Evolutionary conservation across 2,329 filamentous ascomycete genomes (phyloP).

Genomic region (Trichoderma endophyticum): DNA sequence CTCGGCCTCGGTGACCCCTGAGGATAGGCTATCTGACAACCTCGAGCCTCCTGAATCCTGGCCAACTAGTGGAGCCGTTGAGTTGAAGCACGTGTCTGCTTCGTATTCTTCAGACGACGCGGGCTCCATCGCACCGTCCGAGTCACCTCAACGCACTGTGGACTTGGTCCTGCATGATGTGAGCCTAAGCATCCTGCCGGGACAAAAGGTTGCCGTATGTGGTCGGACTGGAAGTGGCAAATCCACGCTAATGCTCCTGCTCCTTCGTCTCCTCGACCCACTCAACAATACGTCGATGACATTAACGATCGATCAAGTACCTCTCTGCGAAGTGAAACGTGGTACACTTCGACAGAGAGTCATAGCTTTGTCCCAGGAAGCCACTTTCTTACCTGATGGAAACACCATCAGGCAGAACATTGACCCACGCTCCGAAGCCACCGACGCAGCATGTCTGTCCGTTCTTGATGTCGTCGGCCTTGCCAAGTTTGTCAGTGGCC

Average conservation of each 20-base stretch:
- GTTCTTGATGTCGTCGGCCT: conserved; percentile 14
- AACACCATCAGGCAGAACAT: neutral
- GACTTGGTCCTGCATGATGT: neutral
- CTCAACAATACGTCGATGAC: conserved; percentile 15
- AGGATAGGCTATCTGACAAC: neutral
- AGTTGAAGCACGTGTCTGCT: conserved; percentile 28
- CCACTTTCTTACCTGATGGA: conserved; percentile 44
- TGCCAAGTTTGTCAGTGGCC: no score
- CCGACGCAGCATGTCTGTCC: conserved; percentile 17
- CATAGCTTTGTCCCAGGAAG: conserved; percentile 50
- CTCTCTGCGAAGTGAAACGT: conserved; percentile 38
- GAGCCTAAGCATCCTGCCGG: neutral
- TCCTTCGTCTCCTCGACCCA: conserved; percentile 38
- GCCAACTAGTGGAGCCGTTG: conserved; percentile 28
- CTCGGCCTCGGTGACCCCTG: conserved; percentile 14
- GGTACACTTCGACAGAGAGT: conserved; percentile 42
- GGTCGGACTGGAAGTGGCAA: conserved; percentile 38
- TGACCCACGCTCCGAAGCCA: neutral
- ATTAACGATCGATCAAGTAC: conserved; percentile 39
- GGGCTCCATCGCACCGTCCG: neutral
- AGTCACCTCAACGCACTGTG: neutral
- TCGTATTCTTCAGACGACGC: conserved; percentile 30
- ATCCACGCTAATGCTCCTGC: conserved; percentile 39
- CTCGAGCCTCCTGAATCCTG: conserved; percentile 21
- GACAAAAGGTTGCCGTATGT: neutral